Percentiles rank a stretch among this genome's conserved stretches.
Conservation (phyloP, 306 rosid species). For the Mimosa pudica region DNA sequence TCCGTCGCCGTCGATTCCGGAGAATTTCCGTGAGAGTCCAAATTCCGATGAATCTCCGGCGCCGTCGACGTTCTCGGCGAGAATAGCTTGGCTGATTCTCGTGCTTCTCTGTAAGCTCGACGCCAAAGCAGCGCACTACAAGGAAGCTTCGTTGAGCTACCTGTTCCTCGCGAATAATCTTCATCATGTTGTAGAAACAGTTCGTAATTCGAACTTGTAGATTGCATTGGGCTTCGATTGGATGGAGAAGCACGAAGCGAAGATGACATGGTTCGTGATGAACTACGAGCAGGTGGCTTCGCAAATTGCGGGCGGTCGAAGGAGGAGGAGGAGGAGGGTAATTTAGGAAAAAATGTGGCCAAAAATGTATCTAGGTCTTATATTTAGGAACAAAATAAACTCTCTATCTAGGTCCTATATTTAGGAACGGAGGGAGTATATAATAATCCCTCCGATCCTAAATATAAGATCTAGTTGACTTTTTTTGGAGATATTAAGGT, state of each 20-base stretch:
- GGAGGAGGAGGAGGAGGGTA: too few species aligned
- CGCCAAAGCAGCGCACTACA: constrained; percentile 53
- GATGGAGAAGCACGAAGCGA: constrained; percentile 52
- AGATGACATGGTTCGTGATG: constrained; percentile 43
- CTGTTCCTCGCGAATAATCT: constrained; percentile 69
- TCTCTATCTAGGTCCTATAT: too few species aligned
- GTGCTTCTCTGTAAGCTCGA: constrained; percentile 78
- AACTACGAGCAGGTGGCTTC: constrained; percentile 54
- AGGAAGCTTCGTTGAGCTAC: constrained; percentile 57
- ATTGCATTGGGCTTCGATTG: constrained; percentile 68
- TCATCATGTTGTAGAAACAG: constrained; percentile 48
- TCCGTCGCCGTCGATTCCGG: constrained; percentile 37
- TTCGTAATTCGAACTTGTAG: constrained; percentile 54
- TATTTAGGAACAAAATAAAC: too few species aligned
- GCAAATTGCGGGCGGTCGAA: too few species aligned
- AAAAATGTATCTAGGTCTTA: too few species aligned
- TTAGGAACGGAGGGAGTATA: too few species aligned
- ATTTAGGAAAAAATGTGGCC: too few species aligned
- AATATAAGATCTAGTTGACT: too few species aligned
- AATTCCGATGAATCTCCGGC: constrained; percentile 31
- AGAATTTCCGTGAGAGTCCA: constrained; percentile 43
- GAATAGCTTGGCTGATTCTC: constrained; percentile 62
- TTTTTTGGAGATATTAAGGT: too few species aligned
- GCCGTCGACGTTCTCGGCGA: constrained; percentile 28
- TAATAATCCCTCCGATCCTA: too few species aligned